phyloP scores from a whole-genome alignment of 257 asterid species.

The Nicotiana sylvestris region DNA sequence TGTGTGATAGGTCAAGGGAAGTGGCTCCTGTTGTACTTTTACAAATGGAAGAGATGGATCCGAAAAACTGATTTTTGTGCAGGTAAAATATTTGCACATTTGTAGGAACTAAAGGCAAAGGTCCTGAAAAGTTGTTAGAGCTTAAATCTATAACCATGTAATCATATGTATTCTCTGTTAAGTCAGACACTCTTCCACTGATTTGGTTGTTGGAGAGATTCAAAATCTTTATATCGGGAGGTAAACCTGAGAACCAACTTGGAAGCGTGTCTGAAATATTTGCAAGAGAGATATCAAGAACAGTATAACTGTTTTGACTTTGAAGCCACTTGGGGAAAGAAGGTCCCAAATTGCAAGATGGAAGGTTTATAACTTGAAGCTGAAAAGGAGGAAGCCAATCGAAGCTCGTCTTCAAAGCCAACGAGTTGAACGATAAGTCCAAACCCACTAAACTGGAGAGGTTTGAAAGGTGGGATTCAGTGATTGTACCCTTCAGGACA shows the following conservation, averaged over 20 bases:
- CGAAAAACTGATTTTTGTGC: slow-evolving; percentile 20
- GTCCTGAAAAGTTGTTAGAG: slow-evolving; percentile 25
- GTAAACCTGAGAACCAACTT: slow-evolving; percentile 24
- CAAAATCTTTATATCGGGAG: background rate
- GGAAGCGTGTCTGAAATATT: slow-evolving; percentile 26
- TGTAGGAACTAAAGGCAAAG: slow-evolving; percentile 8
- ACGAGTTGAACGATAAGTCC: slow-evolving; percentile 19
- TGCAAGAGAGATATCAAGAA: slow-evolving; percentile 22
- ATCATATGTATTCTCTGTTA: background rate
- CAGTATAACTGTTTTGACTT: background rate
- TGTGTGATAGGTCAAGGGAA: slow-evolving; percentile 16
- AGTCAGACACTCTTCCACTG: slow-evolving; percentile 23
- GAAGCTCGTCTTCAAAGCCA: slow-evolving; percentile 5
- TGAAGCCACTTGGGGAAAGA: slow-evolving; percentile 31
- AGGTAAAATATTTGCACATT: background rate
- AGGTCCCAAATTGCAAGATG: slow-evolving; percentile 23
- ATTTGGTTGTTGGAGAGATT: slow-evolving; percentile 33
- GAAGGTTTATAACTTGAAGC: background rate
- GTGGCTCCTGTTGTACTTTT: background rate
- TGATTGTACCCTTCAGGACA: slow-evolving; percentile 19
- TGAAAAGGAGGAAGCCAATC: slow-evolving; percentile 31
- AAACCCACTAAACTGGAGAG: slow-evolving; percentile 1
- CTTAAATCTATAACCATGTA: slow-evolving; percentile 13
- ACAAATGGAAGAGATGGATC: slow-evolving; percentile 25
- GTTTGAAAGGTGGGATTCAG: slow-evolving; percentile 15